Conservation (phyloP, 2,329 filamentous ascomycete genomes). For the Trichoderma aggressivum region DNA sequence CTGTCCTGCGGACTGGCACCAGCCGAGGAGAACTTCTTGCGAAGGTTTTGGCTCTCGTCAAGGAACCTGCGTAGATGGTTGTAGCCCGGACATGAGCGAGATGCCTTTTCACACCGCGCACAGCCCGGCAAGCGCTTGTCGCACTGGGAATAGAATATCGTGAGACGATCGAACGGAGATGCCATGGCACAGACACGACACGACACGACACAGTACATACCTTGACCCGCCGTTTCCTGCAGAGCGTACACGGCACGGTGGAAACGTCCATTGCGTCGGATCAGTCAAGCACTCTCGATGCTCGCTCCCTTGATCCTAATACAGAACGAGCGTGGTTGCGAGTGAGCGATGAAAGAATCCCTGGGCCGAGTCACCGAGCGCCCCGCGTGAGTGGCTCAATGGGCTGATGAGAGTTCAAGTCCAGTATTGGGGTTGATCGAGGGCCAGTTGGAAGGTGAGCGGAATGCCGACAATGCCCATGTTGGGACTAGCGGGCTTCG, state of each 20-base stretch:
- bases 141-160: conserved; percentile 19
- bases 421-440: not conserved
- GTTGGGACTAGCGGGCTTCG: not conserved
- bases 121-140: conserved; percentile 22
- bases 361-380: conserved; percentile 4
- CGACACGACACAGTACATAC: conserved; percentile 10
- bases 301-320: conserved; percentile 13
- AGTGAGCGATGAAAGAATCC: conserved; percentile 4
- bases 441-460: not conserved
- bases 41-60: conserved; percentile 21
- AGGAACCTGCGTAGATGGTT: conserved; percentile 22
- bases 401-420: conserved; percentile 5
- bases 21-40: conserved; percentile 19
- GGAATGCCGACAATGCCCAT: not conserved
- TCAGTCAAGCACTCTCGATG: not conserved
- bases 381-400: conserved; percentile 12
- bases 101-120: conserved; percentile 21
- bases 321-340: not conserved
- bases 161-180: not conserved
- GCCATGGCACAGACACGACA: not conserved
- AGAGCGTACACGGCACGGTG: conserved; percentile 21
- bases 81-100: conserved; percentile 22
- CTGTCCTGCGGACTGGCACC: not conserved
- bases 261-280: conserved; percentile 15
- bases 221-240: conserved; percentile 23